A percentile compares a stretch with the other conserved stretches of the same genome.
Conservation (phyloP, 495 filamentous ascomycete genomes). For the Talaromyces liani region DNA sequence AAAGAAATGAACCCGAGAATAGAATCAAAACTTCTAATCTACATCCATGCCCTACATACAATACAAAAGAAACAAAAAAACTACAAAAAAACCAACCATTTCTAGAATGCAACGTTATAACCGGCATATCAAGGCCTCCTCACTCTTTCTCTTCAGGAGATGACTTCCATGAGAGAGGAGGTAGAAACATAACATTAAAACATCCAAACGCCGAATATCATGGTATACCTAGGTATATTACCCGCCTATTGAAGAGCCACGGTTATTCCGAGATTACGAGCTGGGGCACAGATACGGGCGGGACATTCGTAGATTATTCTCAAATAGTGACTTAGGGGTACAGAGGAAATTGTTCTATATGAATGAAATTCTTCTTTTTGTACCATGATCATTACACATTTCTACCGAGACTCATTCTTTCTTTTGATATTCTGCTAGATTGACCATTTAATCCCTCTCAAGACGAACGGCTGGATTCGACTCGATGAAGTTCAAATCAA, state of each 20-base stretch:
- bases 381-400: constrained; percentile 4
- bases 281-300: constrained; percentile 95
- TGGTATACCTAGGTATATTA: constrained; percentile 13
- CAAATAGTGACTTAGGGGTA: neutral
- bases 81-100: neutral
- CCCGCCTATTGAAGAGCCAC: constrained; percentile 85
- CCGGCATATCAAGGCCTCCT: constrained; percentile 38
- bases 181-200: constrained; percentile 21
- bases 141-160: constrained; percentile 16
- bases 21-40: neutral
- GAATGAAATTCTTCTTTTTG: constrained; percentile 6
- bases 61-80: constrained; percentile 3
- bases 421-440: constrained; percentile 1
- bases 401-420: constrained; percentile 10
- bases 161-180: constrained; percentile 34
- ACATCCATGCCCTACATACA: neutral
- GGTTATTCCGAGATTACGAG: constrained; percentile 55
- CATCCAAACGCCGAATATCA: constrained; percentile 30
- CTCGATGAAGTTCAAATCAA: constrained; percentile 75
- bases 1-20: neutral
- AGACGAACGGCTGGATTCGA: constrained; percentile 75
- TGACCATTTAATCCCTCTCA: constrained; percentile 56
- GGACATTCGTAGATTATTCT: constrained; percentile 44
- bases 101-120: neutral
- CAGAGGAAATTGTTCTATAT: neutral